Conservation (phyloP, 805 yeast genomes). For the Grigorovia yakushimaensis region DNA sequence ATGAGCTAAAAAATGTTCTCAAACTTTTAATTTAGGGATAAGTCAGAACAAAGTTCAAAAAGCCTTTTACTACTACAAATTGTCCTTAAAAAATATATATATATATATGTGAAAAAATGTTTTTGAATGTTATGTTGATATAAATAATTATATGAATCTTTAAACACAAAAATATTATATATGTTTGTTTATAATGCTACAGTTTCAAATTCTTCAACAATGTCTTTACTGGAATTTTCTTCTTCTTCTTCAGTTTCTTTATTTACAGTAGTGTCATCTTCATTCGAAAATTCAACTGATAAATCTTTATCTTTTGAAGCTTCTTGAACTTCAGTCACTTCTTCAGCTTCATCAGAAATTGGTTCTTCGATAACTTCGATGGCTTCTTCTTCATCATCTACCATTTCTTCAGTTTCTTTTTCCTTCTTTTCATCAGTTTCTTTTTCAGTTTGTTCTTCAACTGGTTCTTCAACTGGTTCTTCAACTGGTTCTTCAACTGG, state of each 20-base stretch:
- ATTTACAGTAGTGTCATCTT: conserved; percentile 3
- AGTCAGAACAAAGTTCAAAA: too few relatives aligned
- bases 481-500: conserved; percentile 6
- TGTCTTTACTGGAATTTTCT: background rate
- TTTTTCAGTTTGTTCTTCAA: conserved; percentile 6
- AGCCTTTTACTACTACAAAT: too few relatives aligned
- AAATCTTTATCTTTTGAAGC: background rate
- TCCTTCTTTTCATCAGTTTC: conserved; percentile 8
- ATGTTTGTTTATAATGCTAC: conserved; percentile 12
- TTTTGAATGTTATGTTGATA: background rate
- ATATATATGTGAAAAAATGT: background rate
- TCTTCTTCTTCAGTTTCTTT: conserved; percentile 6
- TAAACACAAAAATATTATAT: background rate
- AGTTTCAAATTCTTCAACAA: conserved; percentile 13
- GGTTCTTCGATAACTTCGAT: conserved; percentile 10
- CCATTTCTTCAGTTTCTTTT: conserved; percentile 3
- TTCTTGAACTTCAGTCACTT: conserved; percentile 4
- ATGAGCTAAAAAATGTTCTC: too few relatives aligned
- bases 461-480: conserved; percentile 5
- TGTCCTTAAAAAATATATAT: too few relatives aligned
- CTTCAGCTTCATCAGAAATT: conserved; percentile 6
- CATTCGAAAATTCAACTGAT: background rate
- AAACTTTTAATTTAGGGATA: too few relatives aligned
- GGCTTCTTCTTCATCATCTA: conserved; percentile 2
- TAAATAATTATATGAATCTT: background rate